A percentile compares a stretch with the other conserved stretches of the same genome.
phyloP scores from a whole-genome alignment of 768 basidiomycete genomes.

The Boletus rubroflammeus region DNA sequence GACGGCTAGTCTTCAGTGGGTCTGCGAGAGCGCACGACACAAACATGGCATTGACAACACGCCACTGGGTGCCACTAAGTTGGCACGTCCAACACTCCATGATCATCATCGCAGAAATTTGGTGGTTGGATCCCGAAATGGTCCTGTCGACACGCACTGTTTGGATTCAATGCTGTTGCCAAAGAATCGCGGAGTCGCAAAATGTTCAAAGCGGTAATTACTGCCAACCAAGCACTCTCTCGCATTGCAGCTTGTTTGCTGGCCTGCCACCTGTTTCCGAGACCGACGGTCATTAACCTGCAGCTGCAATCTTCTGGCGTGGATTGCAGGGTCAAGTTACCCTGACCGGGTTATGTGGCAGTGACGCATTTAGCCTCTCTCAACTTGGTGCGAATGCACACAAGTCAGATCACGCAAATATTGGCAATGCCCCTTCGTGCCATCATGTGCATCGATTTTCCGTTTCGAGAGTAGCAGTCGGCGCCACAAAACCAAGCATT shows the following conservation, averaged over 20 bases:
- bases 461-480: neutral
- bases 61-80: too few relatives aligned
- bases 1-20: neutral
- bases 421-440: neutral
- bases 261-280: neutral
- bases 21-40: too few relatives aligned
- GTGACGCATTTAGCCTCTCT: neutral
- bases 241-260: neutral
- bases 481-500: neutral
- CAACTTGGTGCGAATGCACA: neutral
- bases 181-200: neutral
- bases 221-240: neutral
- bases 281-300: slow-evolving; percentile 11
- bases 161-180: too few relatives aligned
- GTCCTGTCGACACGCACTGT: too few relatives aligned
- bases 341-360: neutral
- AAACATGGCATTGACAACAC: too few relatives aligned
- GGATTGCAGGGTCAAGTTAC: neutral
- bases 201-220: neutral
- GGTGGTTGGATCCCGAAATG: neutral
- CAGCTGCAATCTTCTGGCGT: neutral
- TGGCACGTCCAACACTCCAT: too few relatives aligned
- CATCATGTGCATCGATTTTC: neutral
- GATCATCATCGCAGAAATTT: too few relatives aligned
- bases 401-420: neutral